These are phyloP conservation scores for Spiraea crenata DNA, from an alignment of 331 rosid species.

Conservation along the genomic window DNA sequence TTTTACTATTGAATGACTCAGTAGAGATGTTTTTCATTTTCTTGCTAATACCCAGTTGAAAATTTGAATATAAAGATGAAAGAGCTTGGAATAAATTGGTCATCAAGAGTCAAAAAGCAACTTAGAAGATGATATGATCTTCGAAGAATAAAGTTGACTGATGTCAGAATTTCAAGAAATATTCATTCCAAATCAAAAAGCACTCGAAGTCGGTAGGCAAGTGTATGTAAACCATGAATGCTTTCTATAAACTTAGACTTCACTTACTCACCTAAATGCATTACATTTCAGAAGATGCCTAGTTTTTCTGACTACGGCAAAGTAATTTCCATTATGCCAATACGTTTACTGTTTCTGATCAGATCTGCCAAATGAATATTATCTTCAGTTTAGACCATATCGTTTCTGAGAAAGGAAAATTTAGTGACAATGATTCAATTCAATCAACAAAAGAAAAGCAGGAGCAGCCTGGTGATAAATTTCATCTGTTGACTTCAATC, in stretches of 20 bases:
- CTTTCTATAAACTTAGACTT: neutral
- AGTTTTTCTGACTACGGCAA: no score
- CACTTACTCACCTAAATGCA: neutral
- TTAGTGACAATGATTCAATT: neutral
- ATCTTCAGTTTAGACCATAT: neutral
- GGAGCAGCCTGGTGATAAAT: neutral
- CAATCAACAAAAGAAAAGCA: slow-evolving; percentile 10
- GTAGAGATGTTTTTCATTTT: neutral
- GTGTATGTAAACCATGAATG: neutral
- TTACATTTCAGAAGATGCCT: neutral
- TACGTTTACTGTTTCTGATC: neutral
- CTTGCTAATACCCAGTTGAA: neutral
- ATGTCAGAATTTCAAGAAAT: slow-evolving; percentile 35
- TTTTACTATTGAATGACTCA: neutral
- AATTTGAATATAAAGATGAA: slow-evolving; percentile 5
- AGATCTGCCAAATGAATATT: neutral
- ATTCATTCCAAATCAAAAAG: slow-evolving; percentile 12
- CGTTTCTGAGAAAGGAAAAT: neutral
- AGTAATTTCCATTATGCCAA: no score
- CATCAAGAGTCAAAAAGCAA: slow-evolving; percentile 31
- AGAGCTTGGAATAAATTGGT: slow-evolving; percentile 15
- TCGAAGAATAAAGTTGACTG: slow-evolving; percentile 48
- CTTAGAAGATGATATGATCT: slow-evolving; percentile 23
- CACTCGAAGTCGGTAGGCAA: neutral
- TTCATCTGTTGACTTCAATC: neutral